These are phyloP conservation scores for Aspergillus sergii DNA, from an alignment of 2,329 filamentous ascomycete genomes.

Conservation along the genomic window DNA sequence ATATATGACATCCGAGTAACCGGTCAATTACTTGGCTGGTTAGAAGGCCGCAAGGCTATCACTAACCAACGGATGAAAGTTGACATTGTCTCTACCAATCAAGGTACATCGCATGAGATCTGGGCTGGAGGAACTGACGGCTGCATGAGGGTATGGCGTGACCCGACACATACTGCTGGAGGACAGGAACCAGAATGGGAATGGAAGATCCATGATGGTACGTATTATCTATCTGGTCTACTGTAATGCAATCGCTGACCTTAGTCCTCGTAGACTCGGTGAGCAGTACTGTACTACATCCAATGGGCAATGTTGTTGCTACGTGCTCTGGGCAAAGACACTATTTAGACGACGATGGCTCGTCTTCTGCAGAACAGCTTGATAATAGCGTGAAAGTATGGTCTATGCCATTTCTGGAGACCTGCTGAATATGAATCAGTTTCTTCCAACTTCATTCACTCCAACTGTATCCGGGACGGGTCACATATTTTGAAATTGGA, in stretches of 20 bases:
- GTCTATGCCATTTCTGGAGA: slow-evolving; percentile 33
- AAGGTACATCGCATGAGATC: slow-evolving; percentile 51
- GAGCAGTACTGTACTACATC: slow-evolving; percentile 50
- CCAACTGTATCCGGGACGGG: background rate
- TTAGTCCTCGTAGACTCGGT: slow-evolving; percentile 43
- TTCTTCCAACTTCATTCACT: background rate
- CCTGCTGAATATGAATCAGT: background rate
- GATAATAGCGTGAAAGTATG: slow-evolving; percentile 48
- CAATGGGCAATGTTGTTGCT: slow-evolving; percentile 49
- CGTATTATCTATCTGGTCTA: slow-evolving; percentile 13
- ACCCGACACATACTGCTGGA: slow-evolving; percentile 46
- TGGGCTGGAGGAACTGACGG: slow-evolving; percentile 65
- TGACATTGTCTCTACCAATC: slow-evolving; percentile 48
- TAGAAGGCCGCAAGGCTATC: slow-evolving; percentile 47
- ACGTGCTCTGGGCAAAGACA: slow-evolving; percentile 53
- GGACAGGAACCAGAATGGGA: slow-evolving; percentile 46
- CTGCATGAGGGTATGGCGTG: slow-evolving; percentile 52
- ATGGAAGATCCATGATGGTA: slow-evolving; percentile 50
- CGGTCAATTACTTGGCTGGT: slow-evolving; percentile 52
- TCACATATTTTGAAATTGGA: background rate
- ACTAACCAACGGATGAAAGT: slow-evolving; percentile 61
- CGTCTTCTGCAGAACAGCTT: background rate
- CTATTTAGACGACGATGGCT: slow-evolving; percentile 23
- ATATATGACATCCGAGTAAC: slow-evolving; percentile 64
- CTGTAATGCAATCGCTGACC: background rate